Percentiles rank a stretch among this genome's conserved stretches.
Evolutionary conservation across 257 asterid species (phyloP).

Genomic region (Solanum dulcamara): DNA sequence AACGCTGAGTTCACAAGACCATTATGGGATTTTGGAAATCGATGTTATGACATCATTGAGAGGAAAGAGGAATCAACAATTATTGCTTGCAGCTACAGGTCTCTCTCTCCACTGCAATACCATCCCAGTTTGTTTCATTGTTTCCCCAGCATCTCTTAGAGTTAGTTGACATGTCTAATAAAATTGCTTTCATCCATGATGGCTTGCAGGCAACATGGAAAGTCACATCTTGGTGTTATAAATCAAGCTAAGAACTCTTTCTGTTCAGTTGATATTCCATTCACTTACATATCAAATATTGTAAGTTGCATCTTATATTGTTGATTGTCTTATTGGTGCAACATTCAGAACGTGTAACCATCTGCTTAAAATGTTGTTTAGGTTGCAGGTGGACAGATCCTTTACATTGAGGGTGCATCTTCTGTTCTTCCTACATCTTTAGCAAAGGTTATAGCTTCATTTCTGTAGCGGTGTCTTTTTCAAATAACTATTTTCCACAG

Average conservation of each 20-base stretch:
- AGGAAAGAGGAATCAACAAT: conserved; percentile 28
- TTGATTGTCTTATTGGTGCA: background rate
- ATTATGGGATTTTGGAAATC: conserved; percentile 80
- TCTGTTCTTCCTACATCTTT: conserved; percentile 62
- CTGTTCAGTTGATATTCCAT: conserved; percentile 51
- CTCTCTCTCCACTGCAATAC: background rate
- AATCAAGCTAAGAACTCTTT: conserved; percentile 47
- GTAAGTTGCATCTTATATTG: conserved; percentile 21
- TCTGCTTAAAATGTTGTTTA: conserved; percentile 7
- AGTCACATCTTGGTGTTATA: conserved; percentile 66
- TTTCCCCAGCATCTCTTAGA: background rate
- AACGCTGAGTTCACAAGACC: conserved; percentile 85
- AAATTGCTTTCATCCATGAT: background rate
- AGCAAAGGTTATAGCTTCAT: conserved; percentile 49
- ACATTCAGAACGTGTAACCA: background rate
- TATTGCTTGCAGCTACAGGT: conserved; percentile 91
- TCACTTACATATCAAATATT: conserved; percentile 63
- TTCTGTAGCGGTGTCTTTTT: background rate
- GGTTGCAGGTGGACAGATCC: conserved; percentile 45
- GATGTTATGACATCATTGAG: conserved; percentile 62
- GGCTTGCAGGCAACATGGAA: conserved; percentile 68
- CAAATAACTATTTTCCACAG: background rate
- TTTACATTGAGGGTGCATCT: conserved; percentile 89
- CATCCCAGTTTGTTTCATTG: background rate
- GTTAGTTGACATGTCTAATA: background rate